Evolutionary conservation across 805 yeast species (phyloP).

Genomic region (Spathaspora girioi): DNA sequence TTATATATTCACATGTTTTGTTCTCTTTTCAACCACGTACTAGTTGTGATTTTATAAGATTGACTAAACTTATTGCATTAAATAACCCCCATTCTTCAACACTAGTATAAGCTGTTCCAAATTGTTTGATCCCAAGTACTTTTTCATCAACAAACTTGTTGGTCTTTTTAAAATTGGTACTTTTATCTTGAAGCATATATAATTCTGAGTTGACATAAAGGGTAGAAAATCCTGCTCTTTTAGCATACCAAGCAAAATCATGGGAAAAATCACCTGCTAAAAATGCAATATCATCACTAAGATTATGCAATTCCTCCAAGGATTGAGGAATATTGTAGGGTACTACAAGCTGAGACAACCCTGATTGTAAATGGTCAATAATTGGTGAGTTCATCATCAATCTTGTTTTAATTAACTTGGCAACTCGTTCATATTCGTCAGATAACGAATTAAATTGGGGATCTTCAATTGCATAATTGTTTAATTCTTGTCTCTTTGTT

Average conservation of each 20-base stretch:
- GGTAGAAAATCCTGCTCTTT: conserved; percentile 66
- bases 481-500: conserved; percentile 35
- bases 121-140: conserved; percentile 46
- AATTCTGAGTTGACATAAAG: conserved; percentile 74
- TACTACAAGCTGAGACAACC: conserved; percentile 57
- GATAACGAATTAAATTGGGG: conserved; percentile 25
- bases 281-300: conserved; percentile 80
- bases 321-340: conserved; percentile 62
- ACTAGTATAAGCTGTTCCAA: conserved; percentile 60
- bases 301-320: conserved; percentile 63
- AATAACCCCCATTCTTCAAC: conserved; percentile 77
- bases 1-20: not conserved
- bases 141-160: conserved; percentile 59
- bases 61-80: conserved; percentile 59
- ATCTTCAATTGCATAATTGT: conserved; percentile 22
- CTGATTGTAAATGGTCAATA: conserved; percentile 40
- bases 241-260: conserved; percentile 92
- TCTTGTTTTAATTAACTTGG: conserved; percentile 45
- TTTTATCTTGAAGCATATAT: conserved; percentile 73
- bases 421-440: conserved; percentile 41
- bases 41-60: conserved; percentile 68
- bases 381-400: conserved; percentile 50
- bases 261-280: conserved; percentile 75
- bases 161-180: conserved; percentile 54
- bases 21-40: conserved; percentile 50